Evolutionary conservation across 2,329 filamentous ascomycete species (phyloP).

Genomic region (Exophiala spinifera): DNA sequence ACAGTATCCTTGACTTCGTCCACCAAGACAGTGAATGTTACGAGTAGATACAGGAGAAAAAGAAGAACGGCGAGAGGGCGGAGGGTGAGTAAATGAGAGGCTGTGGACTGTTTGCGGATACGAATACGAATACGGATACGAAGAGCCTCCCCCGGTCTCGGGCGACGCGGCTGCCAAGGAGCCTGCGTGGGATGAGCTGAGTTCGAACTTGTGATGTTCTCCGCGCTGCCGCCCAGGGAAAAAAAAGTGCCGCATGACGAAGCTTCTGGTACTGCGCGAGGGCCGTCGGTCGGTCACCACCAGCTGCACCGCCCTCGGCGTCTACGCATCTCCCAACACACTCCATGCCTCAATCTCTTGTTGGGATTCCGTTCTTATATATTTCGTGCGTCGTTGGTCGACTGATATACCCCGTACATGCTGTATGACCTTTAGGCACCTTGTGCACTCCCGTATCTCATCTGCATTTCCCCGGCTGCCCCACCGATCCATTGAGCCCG

Average conservation of each 20-base stretch:
- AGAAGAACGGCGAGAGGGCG: no score
- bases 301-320: not conserved
- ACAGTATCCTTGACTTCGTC: no score
- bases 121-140: not conserved
- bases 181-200: no score
- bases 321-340: not conserved
- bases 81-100: no score
- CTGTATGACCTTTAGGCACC: no score
- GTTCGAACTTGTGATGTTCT: no score
- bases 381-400: not conserved
- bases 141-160: no score
- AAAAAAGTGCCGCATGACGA: slow-evolving; percentile 3
- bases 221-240: not conserved
- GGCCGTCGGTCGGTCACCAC: not conserved
- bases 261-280: no score
- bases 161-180: not conserved
- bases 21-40: no score
- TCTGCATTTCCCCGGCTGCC: not conserved
- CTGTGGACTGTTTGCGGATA: no score
- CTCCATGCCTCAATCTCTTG: not conserved
- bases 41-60: no score
- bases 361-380: not conserved
- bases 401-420: no score
- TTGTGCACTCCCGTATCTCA: not conserved
- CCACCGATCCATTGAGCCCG: slow-evolving; percentile 8